phyloP scores from a whole-genome alignment of 257 asterid species.

The Solanum tarapatanum region DNA sequence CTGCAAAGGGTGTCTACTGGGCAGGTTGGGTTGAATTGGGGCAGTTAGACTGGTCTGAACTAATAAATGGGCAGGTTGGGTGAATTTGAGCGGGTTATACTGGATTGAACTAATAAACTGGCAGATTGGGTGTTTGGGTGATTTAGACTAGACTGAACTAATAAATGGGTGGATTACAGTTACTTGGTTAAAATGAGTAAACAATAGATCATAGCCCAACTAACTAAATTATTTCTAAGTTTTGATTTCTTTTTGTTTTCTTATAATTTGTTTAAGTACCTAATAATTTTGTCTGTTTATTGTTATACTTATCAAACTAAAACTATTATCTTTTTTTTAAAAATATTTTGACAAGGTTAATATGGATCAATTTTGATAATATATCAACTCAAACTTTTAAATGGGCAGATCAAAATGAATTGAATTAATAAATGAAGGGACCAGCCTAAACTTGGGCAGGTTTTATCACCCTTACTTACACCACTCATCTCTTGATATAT shows the following conservation, averaged over 20 bases:
- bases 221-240: too few relatives aligned
- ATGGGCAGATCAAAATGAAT: background rate
- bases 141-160: background rate
- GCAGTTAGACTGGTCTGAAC: too few relatives aligned
- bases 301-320: background rate
- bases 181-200: background rate
- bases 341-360: background rate
- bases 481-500: background rate
- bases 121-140: background rate
- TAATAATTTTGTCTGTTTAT: background rate
- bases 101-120: background rate
- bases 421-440: background rate
- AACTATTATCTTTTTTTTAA: background rate
- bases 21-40: too few relatives aligned
- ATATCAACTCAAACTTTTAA: background rate
- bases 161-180: background rate
- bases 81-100: background rate
- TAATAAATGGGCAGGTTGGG: background rate
- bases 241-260: background rate
- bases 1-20: background rate
- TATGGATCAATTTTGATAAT: background rate
- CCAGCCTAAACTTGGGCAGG: background rate
- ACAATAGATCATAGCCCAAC: too few relatives aligned
- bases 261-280: background rate
- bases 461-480: too few relatives aligned